Evolutionary conservation across 2,329 filamentous ascomycete genomes (phyloP), one percentile per base, ranked within the genome.

Genomic region (Mycosphaerella sp.): DNA sequence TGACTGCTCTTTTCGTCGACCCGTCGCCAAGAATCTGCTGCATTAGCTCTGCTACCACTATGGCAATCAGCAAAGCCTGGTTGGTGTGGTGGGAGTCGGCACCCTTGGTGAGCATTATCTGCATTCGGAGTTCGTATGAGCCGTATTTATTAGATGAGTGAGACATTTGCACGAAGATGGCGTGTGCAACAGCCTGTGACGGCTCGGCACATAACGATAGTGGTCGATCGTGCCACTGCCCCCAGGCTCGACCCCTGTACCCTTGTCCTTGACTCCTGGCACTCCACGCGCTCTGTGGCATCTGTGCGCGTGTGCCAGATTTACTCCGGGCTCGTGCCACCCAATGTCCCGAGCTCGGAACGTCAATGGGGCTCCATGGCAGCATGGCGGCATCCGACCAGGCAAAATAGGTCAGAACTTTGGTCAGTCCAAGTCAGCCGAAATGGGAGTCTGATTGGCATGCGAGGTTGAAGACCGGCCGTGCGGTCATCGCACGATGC

Each of bases 241-340:
- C 9, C 14, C 29, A 36, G 14, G 41, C 23, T 31, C 41, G 32
- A 21, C 17, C 21, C 12, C 21, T 9, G 17, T 23, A 51, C 41
- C 41, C 41, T 12, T 26, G 42, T 45, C 41, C 48, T 12, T 51
- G 21, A 21, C 21, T 21, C 21, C 21, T 21, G 21, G 48, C 21
- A 17, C 23, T 38, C 17, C 39, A 43, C 41, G 21, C 31, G 21
- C 31, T 38, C 14, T 36, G 40, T 39, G 23, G 21, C 21, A 21
- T 21, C 21, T 21, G 21, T 21, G 14, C 14, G 14, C 14, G 14
- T 17, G 14, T 17, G 14, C 41, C 48, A 51, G 48, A 51, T 36
- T 36, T 51, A 51, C 48, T 45, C 48, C 48, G 48, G 42, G 41
- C 41, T 44, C 48, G 48, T 51, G 45, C 48, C 48, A 11, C 17